Base-by-base conservation (phyloP, 805 yeast genomes). In the Scheffersomyces spartinae region DNA sequence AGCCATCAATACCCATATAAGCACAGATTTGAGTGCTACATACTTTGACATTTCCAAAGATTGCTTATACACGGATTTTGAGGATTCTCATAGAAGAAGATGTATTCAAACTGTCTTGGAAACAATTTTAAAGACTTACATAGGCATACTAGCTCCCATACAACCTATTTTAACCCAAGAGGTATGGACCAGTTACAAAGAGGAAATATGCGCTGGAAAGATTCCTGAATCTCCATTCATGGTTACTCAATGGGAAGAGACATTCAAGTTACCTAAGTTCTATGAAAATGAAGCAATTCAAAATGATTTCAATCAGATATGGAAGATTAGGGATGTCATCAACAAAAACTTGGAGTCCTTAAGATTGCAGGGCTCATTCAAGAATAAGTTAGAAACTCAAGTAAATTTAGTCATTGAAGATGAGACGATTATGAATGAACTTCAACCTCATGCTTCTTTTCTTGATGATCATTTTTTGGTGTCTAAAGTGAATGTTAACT, bases 11-110 rank as follows among this genome's bases (percentile, higher is more conserved):
- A 66, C 69, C 29, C 85, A 83, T 43, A 64, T 85, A 62, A 83
- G 78, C 42, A 65, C 70, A 13, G 75, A 73, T 12, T 61, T 86
- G 29, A 84, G 95, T 12, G 71, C 96, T 0, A 58, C 77, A 16
- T 91, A 88, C 50, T 85, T 91, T 49, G 94, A 84, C 42, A 65
- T 82, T 15, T 70, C 79, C 20, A 91, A 91, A 43, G 97, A 91
- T 43, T 60, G 79, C 25, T 60, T 91, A 10, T 91, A 91, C 47
- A 79, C 94, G 0, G 91, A 81, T 33, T 34, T 48, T 0, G 26
- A 39, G 1, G 47, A 51, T 15, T 68, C 78, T 0, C 21, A 43
- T 2, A 57, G 67, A 10, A 64, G 94, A 29, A 55, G 68, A 27
- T 55, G 74, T 2, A 65, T 69, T 6, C 88, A 80, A 47, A 74